Evolutionary conservation across 805 yeast species (phyloP).

Genomic region (Wickerhamomyces bovis): DNA sequence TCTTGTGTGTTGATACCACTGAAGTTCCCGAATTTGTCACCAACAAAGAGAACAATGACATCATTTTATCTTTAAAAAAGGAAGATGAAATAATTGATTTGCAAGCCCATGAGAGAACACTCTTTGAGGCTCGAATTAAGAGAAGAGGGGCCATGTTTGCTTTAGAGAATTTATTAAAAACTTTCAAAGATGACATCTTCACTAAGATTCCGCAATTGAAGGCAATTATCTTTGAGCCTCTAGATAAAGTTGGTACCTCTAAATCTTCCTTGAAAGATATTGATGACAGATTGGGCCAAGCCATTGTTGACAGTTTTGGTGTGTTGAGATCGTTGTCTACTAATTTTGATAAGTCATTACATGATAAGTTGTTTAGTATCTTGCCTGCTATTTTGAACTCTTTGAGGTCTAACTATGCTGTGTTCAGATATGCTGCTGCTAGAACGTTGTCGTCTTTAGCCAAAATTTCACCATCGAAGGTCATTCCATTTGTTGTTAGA

Average conservation of each 20-base stretch:
- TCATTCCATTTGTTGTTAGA: conserved; percentile 76
- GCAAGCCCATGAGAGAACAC: conserved; percentile 57
- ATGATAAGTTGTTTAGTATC: conserved; percentile 42
- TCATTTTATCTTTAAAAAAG: conserved; percentile 67
- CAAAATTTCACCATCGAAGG: conserved; percentile 56
- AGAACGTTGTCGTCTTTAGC: conserved; percentile 82
- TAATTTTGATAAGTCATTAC: conserved; percentile 43
- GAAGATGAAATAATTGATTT: conserved; percentile 67
- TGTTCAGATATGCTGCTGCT: conserved; percentile 84
- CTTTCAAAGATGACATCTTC: conserved; percentile 52
- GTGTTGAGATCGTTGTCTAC: conserved; percentile 71
- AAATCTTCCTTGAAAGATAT: conserved; percentile 24
- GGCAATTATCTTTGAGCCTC: conserved; percentile 59
- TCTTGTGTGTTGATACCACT: conserved; percentile 89
- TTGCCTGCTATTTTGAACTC: conserved; percentile 47
- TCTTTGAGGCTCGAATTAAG: conserved; percentile 71
- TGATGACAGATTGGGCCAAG: conserved; percentile 58
- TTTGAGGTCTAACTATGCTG: conserved; percentile 67
- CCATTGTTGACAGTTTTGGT: conserved; percentile 81
- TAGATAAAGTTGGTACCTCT: conserved; percentile 33
- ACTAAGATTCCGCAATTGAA: conserved; percentile 59
- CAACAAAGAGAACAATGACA: conserved; percentile 45
- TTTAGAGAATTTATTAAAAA: conserved; percentile 49
- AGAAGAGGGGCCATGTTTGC: conserved; percentile 79
- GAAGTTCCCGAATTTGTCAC: conserved; percentile 90